Evolutionary conservation across 2,329 filamentous ascomycete genomes (phyloP), one percentile per base, ranked within the genome.

Genomic region (Hirsutella rhossiliensis): DNA sequence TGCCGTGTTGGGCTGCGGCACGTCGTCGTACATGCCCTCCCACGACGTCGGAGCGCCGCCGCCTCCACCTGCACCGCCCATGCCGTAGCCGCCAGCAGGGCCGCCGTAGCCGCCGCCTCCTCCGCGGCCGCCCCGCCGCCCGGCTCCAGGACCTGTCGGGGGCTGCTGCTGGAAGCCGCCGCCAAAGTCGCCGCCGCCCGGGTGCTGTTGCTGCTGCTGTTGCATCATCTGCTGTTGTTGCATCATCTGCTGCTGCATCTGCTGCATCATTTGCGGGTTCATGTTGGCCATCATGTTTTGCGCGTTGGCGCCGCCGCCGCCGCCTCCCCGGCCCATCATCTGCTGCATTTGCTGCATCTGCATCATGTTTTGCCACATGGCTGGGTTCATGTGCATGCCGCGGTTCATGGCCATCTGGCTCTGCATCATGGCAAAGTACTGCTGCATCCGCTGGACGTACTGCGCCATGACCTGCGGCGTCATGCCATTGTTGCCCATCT

Each of bases 21-120:
- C 86, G 60, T 96, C 90, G 60, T 97, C 90, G 62, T 96, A 97
- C 88, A 95, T 95, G 56, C 90, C 90, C 62, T 97, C 90, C 88
- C 89, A 96, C 36, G 83, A 89, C 20, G 85, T 87, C n/a, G 84
- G 83, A 15, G 79, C 80, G 38, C 78, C 79, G 45, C 69, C 68
- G 32, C 66, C 74, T 56, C 61, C 72, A 8, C 55, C 58, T 32
- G 54, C 52, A 31, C 51, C 52, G 37, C 50, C 61, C 49, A 62
- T 59, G 42, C 56, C 58, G 46, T 56, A 56, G 42, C 56, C 47
- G 50, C 62, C 54, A 34, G 55, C 61, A 13, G 44, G 56, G 44
- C 31, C 31, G 12, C 31, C 31, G 31, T 13, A 19, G 8, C 36
- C 36, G 18, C 5, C n/a, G 36, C n/a, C 36, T 46, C 51, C 56